Evolutionary conservation across 306 rosid species (phyloP), one percentile per base, ranked within the genome.

Genomic region (Psophocarpus tetragonolobus): DNA sequence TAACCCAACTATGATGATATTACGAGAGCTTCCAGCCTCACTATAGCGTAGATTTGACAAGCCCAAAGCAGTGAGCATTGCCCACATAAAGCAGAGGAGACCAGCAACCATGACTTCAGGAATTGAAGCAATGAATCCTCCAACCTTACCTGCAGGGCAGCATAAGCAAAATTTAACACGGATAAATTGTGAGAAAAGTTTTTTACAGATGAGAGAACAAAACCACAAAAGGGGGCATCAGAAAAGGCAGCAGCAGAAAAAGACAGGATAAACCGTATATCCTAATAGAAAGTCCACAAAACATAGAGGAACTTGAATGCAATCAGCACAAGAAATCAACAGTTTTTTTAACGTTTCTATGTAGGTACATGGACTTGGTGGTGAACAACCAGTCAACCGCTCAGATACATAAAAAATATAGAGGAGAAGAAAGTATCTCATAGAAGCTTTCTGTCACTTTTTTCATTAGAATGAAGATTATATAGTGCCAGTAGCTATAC

Each of bases 21-120:
- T 95, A 29, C 99, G 97, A 63, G 99, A 95, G 87, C 99, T 95
- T 76, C 99, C 98, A 8, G 99, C 99, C 90, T 95, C 98, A 76
- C 98, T 95, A 33, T 95, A 95, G 15, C 99, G 99, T 75, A 95
- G 92, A 85, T 95, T 95, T 45, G 99, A 95, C 86, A 95, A 85
- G 78, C 99, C 98, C 66, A 93, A 86, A 50, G 98, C 99, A 12
- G 97, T 79, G 81, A 92, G 97, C 97, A 95, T 92, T 58, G 96
- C 99, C 97, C 99, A 95, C 98, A 95, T 92, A 76, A 86, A 91
- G 86, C 99, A 95, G 63, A 95, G 96, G 35, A 95, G 97, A 67
- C 97, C 99, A 60, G 99, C 99, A 84, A 95, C 97, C 88, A 95
- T 92, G 73, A 95, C 99, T 64, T 88, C 88, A 18, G 99, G 99